Percentiles rank a stretch among this genome's conserved stretches.
These are phyloP conservation scores for Tardiomyces blankii DNA, from an alignment of 1,139 yeast genomes.

Conservation along the genomic window DNA sequence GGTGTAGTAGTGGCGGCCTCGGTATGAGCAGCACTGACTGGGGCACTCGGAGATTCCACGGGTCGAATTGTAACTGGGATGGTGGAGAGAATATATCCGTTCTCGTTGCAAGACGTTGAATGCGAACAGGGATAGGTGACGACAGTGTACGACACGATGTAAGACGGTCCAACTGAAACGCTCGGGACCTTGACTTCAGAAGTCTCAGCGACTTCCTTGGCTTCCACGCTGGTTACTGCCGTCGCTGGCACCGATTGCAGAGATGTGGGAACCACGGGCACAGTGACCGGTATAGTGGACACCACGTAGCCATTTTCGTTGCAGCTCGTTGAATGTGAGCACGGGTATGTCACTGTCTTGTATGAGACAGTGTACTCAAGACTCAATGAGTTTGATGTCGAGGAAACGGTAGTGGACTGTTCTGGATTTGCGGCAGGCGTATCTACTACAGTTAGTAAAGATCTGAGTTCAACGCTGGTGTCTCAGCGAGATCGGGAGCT, in stretches of 20 bases:
- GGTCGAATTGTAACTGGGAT: conserved; percentile 3
- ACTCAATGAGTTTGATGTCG: no score
- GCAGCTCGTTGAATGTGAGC: conserved; percentile 7
- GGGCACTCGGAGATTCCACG: no score
- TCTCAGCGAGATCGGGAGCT: no score
- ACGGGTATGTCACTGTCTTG: conserved; percentile 3
- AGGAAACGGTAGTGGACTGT: no score
- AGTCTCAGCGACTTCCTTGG: neutral
- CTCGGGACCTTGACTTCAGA: no score
- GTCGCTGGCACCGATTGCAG: neutral
- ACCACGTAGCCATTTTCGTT: conserved; percentile 6
- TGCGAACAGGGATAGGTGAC: conserved; percentile 6
- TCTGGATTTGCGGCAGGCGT: no score
- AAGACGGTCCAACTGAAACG: neutral
- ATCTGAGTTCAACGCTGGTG: no score
- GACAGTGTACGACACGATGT: neutral
- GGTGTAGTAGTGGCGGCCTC: no score
- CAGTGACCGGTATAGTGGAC: conserved; percentile 6
- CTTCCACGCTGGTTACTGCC: conserved; percentile 1
- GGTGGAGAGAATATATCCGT: conserved; percentile 7
- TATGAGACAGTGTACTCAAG: neutral
- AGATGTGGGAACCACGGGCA: conserved; percentile 1
- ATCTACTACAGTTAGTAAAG: no score
- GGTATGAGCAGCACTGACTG: no score
- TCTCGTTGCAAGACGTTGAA: conserved; percentile 6